These are phyloP conservation scores for Tetrapisispora arboricola DNA, from an alignment of 805 yeast genomes.

Conservation along the genomic window DNA sequence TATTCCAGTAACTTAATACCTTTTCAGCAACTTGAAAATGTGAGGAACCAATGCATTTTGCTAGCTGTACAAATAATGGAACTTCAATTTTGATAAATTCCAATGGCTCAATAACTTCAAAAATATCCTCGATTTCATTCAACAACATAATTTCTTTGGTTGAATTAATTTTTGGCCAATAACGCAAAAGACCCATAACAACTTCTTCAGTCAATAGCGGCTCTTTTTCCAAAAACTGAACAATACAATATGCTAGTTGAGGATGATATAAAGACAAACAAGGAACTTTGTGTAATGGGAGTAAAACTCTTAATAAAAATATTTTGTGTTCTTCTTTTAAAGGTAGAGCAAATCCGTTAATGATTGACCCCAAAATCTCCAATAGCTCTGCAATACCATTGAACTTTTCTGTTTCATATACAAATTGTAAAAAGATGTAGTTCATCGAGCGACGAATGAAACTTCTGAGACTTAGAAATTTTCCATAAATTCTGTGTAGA, in stretches of 20 bases:
- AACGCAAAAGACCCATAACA: conserved; percentile 83
- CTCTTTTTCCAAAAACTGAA: conserved; percentile 93
- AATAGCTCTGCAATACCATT: conserved; percentile 92
- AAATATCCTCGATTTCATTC: conserved; percentile 92
- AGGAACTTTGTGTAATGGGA: conserved; percentile 89
- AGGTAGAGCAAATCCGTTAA: conserved; percentile 96
- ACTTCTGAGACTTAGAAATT: conserved; percentile 78
- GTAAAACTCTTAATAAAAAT: conserved; percentile 71
- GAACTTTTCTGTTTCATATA: conserved; percentile 90
- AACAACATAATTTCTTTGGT: conserved; percentile 94
- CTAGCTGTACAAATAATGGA: conserved; percentile 86
- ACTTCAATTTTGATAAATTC: conserved; percentile 88
- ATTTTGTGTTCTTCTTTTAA: conserved; percentile 94
- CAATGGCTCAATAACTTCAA: conserved; percentile 88
- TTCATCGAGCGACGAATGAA: conserved; percentile 85
- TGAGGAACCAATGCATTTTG: conserved; percentile 86
- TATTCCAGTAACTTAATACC: conserved; percentile 87
- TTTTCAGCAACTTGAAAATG: conserved; percentile 97
- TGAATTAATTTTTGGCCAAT: conserved; percentile 93
- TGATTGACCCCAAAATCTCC: conserved; percentile 91
- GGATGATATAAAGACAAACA: conserved; percentile 88
- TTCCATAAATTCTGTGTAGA: conserved; percentile 90
- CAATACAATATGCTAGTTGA: conserved; percentile 92
- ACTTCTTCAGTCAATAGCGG: conserved; percentile 89
- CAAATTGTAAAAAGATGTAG: conserved; percentile 85